These are phyloP conservation scores for Rhizomucor miehei DNA, from an alignment of 371 early-diverging fungal genomes.

Conservation along the genomic window DNA sequence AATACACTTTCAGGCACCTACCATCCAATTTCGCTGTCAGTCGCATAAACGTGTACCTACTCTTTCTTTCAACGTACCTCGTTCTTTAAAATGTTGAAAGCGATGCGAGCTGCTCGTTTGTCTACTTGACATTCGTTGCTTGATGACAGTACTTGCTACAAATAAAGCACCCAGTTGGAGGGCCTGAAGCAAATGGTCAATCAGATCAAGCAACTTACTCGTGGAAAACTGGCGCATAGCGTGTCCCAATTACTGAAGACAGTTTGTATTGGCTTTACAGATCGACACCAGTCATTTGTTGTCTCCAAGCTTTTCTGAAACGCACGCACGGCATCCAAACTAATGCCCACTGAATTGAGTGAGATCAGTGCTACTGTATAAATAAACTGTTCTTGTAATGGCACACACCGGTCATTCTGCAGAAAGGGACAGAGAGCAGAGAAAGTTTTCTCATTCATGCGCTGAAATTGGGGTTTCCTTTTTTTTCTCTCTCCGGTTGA, in stretches of 20 bases:
- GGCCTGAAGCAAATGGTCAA: not conserved
- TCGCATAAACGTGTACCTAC: not conserved
- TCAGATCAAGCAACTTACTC: not conserved
- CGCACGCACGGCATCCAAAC: conserved; percentile 5
- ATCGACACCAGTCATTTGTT: conserved; percentile 9
- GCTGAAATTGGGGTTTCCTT: too few relatives aligned
- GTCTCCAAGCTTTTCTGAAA: conserved; percentile 6
- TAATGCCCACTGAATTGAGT: conserved; percentile 2
- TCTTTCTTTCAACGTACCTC: conserved; percentile 3
- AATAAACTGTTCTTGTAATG: not conserved
- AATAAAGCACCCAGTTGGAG: too few relatives aligned
- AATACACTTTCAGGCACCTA: not conserved
- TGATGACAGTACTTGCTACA: too few relatives aligned
- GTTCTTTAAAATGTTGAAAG: conserved; percentile 9
- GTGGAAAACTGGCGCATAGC: conserved; percentile 16
- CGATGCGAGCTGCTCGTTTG: conserved; percentile 13
- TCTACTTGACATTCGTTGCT: conserved; percentile 16
- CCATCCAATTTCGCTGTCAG: not conserved
- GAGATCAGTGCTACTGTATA: not conserved
- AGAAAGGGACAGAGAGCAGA: too few relatives aligned
- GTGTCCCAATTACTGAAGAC: conserved; percentile 14
- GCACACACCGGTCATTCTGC: too few relatives aligned
- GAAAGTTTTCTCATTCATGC: too few relatives aligned
- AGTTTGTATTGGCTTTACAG: conserved; percentile 7
- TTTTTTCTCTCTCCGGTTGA: too few relatives aligned